phyloP scores from a whole-genome alignment of 495 filamentous ascomycete genomes.

The Melanomma pulvis-pyrius region DNA sequence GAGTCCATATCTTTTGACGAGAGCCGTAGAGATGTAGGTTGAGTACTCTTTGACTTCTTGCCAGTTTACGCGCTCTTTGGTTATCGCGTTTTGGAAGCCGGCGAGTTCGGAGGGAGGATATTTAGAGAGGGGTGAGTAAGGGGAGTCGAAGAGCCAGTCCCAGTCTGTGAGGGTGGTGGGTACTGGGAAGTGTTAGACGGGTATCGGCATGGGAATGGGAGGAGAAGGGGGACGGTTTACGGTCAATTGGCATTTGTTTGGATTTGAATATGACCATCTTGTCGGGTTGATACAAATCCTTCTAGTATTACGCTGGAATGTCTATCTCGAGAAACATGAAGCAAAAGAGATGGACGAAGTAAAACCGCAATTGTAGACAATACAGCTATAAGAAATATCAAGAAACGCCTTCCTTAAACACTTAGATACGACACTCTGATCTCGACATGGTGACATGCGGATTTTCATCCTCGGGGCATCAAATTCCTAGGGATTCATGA shows the following conservation, averaged over 20 bases:
- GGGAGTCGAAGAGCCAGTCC: slow-evolving; percentile 63
- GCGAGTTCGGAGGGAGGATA: slow-evolving; percentile 46
- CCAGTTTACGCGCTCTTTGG: slow-evolving; percentile 59
- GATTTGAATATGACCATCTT: slow-evolving; percentile 48
- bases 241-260: slow-evolving; percentile 45
- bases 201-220: background rate
- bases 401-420: background rate
- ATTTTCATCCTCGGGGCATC: slow-evolving; percentile 12
- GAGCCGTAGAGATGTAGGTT: slow-evolving; percentile 58
- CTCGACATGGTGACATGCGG: background rate
- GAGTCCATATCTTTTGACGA: slow-evolving; percentile 57
- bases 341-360: background rate
- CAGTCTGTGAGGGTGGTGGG: slow-evolving; percentile 58
- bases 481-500: slow-evolving; percentile 9
- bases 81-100: slow-evolving; percentile 59
- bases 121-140: slow-evolving; percentile 49
- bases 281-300: background rate
- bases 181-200: slow-evolving; percentile 44
- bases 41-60: slow-evolving; percentile 54
- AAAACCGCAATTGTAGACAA: background rate
- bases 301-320: background rate
- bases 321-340: background rate
- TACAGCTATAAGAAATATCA: background rate
- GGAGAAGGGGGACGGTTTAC: slow-evolving; percentile 20
- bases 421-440: background rate